Conservation (phyloP, 441 rosid genomes). For the Iberis amara region DNA sequence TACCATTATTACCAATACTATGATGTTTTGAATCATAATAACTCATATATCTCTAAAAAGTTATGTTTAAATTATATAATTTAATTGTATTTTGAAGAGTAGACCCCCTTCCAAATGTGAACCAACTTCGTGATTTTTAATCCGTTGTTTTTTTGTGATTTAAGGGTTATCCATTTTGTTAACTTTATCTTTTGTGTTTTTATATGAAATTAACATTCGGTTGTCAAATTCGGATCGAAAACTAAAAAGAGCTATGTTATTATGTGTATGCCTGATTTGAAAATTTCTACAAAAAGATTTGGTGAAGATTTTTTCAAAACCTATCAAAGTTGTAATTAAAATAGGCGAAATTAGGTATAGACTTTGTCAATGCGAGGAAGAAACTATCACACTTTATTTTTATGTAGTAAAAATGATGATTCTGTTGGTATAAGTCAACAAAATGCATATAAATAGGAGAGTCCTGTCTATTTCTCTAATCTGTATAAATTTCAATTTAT, state of each 20-base stretch:
- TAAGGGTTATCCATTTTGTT: too few species aligned
- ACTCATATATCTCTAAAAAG: too few species aligned
- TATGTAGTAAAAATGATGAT: conserved; percentile 17
- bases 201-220: not conserved
- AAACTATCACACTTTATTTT: conserved; percentile 11
- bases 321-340: conserved; percentile 16
- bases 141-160: too few species aligned
- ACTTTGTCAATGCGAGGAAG: conserved; percentile 26
- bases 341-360: conserved; percentile 25
- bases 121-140: too few species aligned
- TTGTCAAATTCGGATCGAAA: conserved; percentile 4
- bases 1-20: too few species aligned
- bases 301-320: conserved; percentile 28
- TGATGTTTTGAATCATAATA: too few species aligned
- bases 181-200: too few species aligned
- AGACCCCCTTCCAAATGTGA: too few species aligned
- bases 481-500: too few species aligned
- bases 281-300: conserved; percentile 20
- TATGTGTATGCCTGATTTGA: conserved; percentile 14
- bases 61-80: too few species aligned
- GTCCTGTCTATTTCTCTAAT: too few species aligned
- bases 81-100: too few species aligned
- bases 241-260: not conserved
- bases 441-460: conserved; percentile 19
- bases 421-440: conserved; percentile 28